phyloP scores from a whole-genome alignment of 2,329 filamentous ascomycete species.

The Fusarium domesticum region DNA sequence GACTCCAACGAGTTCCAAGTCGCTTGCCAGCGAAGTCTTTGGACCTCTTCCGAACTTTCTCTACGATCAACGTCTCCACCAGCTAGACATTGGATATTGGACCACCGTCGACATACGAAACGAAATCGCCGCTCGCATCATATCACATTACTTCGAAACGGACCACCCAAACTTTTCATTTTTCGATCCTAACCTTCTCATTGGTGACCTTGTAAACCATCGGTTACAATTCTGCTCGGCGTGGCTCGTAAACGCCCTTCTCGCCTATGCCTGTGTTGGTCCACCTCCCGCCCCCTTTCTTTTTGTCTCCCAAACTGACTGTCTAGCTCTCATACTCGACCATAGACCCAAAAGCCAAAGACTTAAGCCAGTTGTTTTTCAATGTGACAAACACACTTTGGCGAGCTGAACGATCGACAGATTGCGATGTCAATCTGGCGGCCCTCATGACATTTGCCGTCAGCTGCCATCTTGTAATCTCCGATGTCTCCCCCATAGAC shows the following conservation, averaged over 20 bases:
- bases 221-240: constrained; percentile 29
- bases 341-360: not conserved
- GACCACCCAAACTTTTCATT: constrained; percentile 36
- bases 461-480: constrained; percentile 5
- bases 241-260: constrained; percentile 33
- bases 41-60: constrained; percentile 6
- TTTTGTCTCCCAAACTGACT: not conserved
- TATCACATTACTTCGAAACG: constrained; percentile 34
- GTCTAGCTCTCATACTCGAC: constrained; percentile 1
- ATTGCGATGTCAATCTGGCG: constrained; percentile 14
- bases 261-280: constrained; percentile 34
- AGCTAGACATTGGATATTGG: constrained; percentile 32
- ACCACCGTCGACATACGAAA: constrained; percentile 31
- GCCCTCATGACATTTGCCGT: constrained; percentile 13
- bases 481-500: not conserved
- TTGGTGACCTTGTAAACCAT: constrained; percentile 30
- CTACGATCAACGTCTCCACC: constrained; percentile 18
- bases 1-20: not conserved
- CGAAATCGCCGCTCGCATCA: constrained; percentile 29
- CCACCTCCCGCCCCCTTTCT: not conserved
- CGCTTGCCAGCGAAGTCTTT: constrained; percentile 11
- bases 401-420: constrained; percentile 14
- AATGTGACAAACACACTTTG: constrained; percentile 10
- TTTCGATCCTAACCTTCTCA: constrained; percentile 35
- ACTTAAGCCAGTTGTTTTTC: constrained; percentile 10